Percentiles rank a stretch among this genome's conserved stretches.
Conservation (phyloP, 305 asterid species). For the Fraxinus sp. region DNA sequence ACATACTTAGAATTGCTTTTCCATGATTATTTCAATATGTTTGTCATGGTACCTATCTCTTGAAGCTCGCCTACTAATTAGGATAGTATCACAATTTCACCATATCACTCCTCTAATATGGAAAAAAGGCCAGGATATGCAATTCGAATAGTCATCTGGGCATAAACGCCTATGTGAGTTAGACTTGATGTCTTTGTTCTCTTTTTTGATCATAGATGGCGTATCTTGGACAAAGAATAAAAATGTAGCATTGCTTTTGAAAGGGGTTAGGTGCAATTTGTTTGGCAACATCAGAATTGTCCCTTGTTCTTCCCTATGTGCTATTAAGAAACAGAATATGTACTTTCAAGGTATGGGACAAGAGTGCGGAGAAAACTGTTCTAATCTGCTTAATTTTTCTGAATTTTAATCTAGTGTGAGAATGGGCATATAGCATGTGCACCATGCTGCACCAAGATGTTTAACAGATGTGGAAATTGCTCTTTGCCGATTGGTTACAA, state of each 20-base stretch:
- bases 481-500: constrained; percentile 61
- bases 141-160: background rate
- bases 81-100: background rate
- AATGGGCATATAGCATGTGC: constrained; percentile 84
- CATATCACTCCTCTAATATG: background rate
- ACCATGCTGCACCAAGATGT: constrained; percentile 57
- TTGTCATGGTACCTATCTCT: background rate
- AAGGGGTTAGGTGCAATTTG: background rate
- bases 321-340: constrained; percentile 11
- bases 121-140: background rate
- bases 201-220: background rate
- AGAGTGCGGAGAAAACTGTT: background rate
- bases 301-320: background rate
- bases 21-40: background rate
- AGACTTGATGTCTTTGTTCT: background rate
- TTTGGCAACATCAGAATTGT: background rate
- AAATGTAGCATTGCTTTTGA: background rate
- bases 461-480: constrained; percentile 59
- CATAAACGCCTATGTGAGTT: background rate
- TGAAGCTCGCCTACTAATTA: background rate
- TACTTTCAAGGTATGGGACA: constrained; percentile 3
- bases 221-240: background rate
- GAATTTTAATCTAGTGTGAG: constrained; percentile 50
- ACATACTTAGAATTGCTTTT: background rate
- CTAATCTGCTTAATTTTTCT: constrained; percentile 15